These are phyloP conservation scores for Penicillium glabrum DNA, from an alignment of 2,329 filamentous ascomycete genomes.

Conservation along the genomic window DNA sequence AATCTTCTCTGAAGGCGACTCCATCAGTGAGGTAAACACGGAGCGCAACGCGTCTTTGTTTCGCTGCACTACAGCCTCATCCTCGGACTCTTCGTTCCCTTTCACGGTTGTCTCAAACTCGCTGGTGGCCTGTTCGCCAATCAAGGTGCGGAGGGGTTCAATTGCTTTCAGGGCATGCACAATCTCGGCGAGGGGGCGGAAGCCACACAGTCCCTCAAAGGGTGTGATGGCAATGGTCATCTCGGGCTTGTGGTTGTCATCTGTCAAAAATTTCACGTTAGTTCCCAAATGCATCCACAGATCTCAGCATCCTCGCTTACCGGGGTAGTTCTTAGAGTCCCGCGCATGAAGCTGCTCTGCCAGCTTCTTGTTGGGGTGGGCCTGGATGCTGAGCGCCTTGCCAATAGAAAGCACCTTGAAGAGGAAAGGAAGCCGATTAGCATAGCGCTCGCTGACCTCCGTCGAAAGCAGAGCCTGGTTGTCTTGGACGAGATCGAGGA, in stretches of 20 bases:
- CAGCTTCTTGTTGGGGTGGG: constrained; percentile 92
- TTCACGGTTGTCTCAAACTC: constrained; percentile 58
- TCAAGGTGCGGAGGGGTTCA: constrained; percentile 62
- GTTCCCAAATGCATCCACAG: background rate
- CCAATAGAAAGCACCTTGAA: constrained; percentile 97
- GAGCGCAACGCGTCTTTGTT: constrained; percentile 79
- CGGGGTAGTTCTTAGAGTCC: constrained; percentile 90
- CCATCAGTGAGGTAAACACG: constrained; percentile 79
- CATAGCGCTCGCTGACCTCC: constrained; percentile 72
- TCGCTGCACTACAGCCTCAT: constrained; percentile 46
- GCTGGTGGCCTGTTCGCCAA: constrained; percentile 55
- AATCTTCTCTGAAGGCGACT: constrained; percentile 66
- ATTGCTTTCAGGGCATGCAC: constrained; percentile 75
- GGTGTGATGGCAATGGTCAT: constrained; percentile 98
- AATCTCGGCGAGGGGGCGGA: constrained; percentile 84
- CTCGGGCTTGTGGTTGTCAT: constrained; percentile 99
- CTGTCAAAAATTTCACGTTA: constrained; percentile 36
- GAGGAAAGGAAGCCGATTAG: constrained; percentile 83
- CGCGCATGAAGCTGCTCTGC: constrained; percentile 82
- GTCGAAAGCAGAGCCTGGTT: constrained; percentile 79
- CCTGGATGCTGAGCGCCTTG: constrained; percentile 96
- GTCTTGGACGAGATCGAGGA: constrained; percentile 83
- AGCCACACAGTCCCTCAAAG: constrained; percentile 94
- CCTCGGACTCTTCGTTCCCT: constrained; percentile 55
- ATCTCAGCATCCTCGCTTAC: constrained; percentile 29